Conservation (phyloP, 331 rosid genomes). For the Acacia concinna region DNA sequence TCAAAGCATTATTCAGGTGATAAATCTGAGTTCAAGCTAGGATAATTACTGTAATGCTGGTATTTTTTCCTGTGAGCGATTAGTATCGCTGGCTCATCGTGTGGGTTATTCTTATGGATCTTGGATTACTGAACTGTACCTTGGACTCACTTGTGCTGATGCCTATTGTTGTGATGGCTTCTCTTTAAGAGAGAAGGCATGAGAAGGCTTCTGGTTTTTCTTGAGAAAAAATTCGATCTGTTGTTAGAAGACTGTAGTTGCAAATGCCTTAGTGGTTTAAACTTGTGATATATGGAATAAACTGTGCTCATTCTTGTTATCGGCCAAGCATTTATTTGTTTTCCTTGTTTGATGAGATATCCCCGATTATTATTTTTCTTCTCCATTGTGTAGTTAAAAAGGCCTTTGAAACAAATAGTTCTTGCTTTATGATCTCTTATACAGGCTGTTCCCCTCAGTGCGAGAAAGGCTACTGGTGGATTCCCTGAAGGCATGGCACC, state of each 20-base stretch:
- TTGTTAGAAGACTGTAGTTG: neutral
- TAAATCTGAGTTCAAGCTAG: slow-evolving; percentile 13
- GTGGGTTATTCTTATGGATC: neutral
- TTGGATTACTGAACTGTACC: neutral
- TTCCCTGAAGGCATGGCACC: slow-evolving; percentile 96
- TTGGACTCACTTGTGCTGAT: neutral
- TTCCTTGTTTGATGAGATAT: slow-evolving; percentile 14
- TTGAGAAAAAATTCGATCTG: slow-evolving; percentile 4
- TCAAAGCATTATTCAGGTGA: slow-evolving; percentile 95
- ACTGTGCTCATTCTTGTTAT: neutral
- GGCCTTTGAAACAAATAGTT: slow-evolving; percentile 11
- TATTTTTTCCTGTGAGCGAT: slow-evolving; percentile 12
- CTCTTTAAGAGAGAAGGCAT: neutral
- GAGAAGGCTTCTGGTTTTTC: slow-evolving; percentile 3
- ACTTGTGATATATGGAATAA: neutral
- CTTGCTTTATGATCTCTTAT: slow-evolving; percentile 26
- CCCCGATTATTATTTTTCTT: slow-evolving; percentile 1
- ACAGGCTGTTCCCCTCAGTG: slow-evolving; percentile 96
- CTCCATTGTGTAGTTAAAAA: neutral
- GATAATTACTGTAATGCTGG: neutral
- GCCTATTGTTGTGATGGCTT: slow-evolving; percentile 9
- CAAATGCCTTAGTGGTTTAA: slow-evolving; percentile 5
- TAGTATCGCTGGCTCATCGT: slow-evolving; percentile 5
- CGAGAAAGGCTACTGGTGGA: slow-evolving; percentile 89
- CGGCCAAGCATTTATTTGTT: neutral